These are phyloP conservation scores for Leavenworthia alabamica DNA, from an alignment of 345 rosid genomes.

Conservation along the genomic window DNA sequence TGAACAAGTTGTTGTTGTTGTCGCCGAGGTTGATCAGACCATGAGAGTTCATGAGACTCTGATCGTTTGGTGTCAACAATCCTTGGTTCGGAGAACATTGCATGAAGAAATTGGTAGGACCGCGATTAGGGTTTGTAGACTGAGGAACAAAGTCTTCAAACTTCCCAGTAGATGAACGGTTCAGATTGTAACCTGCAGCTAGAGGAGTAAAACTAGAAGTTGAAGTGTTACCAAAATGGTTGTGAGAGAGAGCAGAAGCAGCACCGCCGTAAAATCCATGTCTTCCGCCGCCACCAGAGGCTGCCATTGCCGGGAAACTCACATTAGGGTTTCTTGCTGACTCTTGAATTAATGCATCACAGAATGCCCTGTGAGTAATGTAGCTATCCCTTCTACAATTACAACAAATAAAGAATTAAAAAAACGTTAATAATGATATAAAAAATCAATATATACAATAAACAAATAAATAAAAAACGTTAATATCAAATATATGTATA, in stretches of 20 bases:
- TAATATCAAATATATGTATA: too few relatives aligned
- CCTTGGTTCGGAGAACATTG: constrained; percentile 40
- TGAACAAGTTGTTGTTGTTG: constrained; percentile 30
- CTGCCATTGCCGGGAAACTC: constrained; percentile 37
- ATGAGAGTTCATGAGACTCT: constrained; percentile 25
- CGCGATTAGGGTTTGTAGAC: constrained; percentile 25
- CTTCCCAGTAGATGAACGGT: constrained; percentile 27
- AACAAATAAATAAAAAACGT: too few relatives aligned
- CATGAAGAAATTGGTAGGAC: constrained; percentile 38
- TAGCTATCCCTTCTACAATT: constrained; percentile 69
- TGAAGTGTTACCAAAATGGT: constrained; percentile 11
- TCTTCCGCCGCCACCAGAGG: constrained; percentile 19
- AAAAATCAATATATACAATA: too few relatives aligned
- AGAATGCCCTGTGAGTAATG: constrained; percentile 80
- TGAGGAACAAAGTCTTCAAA: constrained; percentile 40
- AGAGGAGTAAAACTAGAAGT: constrained; percentile 17
- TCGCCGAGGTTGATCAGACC: constrained; percentile 20
- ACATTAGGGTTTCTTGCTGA: constrained; percentile 52
- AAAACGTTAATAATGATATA: too few relatives aligned
- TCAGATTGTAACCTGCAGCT: constrained; percentile 25
- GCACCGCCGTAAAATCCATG: constrained; percentile 41
- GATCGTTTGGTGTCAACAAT: constrained; percentile 18
- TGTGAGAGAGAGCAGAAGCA: constrained; percentile 33
- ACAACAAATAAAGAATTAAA: neutral
- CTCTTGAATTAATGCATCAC: constrained; percentile 77